Evolutionary conservation across 371 early-diverging fungal genomes (phyloP), one percentile per base, ranked within the genome.

Genomic region (Actinomucor elegans): DNA sequence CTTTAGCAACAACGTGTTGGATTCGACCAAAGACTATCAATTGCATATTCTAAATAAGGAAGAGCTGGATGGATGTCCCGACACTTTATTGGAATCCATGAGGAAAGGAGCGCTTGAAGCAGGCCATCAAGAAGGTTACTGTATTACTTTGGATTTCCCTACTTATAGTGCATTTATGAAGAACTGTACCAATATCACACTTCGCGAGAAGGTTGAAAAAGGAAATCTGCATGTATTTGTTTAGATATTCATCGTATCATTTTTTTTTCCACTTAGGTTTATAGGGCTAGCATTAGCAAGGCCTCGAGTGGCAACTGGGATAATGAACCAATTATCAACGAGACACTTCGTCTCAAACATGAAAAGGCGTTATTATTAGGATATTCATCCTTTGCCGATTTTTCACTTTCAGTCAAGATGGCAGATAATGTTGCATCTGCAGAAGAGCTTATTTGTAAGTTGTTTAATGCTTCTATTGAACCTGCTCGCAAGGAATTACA

Each of bases 381-480:
- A 0, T 85, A 76, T 35, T 26, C 64, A 23, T 70, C 71, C 6
- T 73, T 72, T 55, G 83, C 83, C 26, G 81, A 80, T 6, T 38
- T 85, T 31, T 83, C 85, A 1, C 67, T 83, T 2, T 72, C 79
- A 15, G 79, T 72, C 29, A 85, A 85, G 53, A 85, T 85, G 85
- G 85, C 85, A 8, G 67, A 73, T 12, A 71, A 36, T 5, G 54
- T 79, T 2, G 63, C 66, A 4, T 58, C 80, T 0, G 85, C 80
- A 0, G 69, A 70, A 17, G 44, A 63, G 1, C 48, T 85, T 2
- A 49, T 85, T 18, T 70, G 80, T 26, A 57, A 56, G 17, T 51
- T 85, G 11, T 79, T 74, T 33, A 37, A 61, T 2, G 66, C 82
- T n/a, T 77, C 85, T 6, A 43, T 73, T 11, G 66, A 68, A 2